Conservation (phyloP, 2,329 filamentous ascomycete species). For the Camptophora hylomeconis region DNA sequence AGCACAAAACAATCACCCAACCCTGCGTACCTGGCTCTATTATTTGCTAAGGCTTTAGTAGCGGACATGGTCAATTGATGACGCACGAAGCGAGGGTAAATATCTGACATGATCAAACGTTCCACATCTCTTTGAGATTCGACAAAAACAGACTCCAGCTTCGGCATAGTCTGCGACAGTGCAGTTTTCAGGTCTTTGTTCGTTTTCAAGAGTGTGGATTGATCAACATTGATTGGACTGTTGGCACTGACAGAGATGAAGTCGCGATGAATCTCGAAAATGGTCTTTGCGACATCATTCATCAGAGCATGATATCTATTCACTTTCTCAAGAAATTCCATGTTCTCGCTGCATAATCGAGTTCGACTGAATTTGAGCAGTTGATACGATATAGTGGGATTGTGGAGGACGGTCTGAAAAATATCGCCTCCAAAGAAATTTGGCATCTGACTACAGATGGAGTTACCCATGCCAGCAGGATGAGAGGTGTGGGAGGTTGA, state of each 20-base stretch:
- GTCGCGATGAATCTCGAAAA: constrained; percentile 33
- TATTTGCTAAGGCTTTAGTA: constrained; percentile 31
- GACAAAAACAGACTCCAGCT: constrained; percentile 32
- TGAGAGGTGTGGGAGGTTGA: constrained; percentile 6
- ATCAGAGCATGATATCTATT: constrained; percentile 31
- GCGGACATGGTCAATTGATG: constrained; percentile 38
- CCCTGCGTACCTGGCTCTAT: constrained; percentile 35
- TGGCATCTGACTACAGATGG: constrained; percentile 12
- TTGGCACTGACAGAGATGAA: constrained; percentile 26
- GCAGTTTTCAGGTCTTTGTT: constrained; percentile 36
- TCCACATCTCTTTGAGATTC: constrained; percentile 34
- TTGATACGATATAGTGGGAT: constrained; percentile 34
- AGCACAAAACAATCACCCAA: constrained; percentile 47
- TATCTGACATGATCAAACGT: constrained; percentile 30
- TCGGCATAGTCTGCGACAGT: constrained; percentile 32
- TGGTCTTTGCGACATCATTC: constrained; percentile 31
- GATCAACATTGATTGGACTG: constrained; percentile 31
- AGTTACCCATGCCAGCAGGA: constrained; percentile 6
- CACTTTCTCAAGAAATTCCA: constrained; percentile 41
- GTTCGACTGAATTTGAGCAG: constrained; percentile 39
- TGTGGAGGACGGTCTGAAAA: constrained; percentile 38
- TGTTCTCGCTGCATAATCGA: constrained; percentile 34
- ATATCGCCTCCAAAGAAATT: constrained; percentile 39
- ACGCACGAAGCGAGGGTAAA: constrained; percentile 42
- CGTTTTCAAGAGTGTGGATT: constrained; percentile 28